Percentiles rank a stretch among this genome's conserved stretches.
These are phyloP conservation scores for Backusella circina DNA, from an alignment of 192 early-diverging fungal genomes.

Conservation along the genomic window DNA sequence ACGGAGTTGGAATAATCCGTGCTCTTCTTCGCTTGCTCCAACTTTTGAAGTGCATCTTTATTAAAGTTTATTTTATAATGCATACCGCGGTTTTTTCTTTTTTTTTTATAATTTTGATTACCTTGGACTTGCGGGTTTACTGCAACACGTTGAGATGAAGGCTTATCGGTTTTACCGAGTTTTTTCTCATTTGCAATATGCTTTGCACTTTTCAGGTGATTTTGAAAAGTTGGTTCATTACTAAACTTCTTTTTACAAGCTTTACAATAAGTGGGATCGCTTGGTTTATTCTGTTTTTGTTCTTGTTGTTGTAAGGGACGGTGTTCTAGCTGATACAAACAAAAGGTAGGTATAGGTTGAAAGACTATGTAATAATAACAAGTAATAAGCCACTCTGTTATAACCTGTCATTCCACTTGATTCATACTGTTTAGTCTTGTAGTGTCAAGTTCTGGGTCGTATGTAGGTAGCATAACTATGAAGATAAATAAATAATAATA, in stretches of 20 bases:
- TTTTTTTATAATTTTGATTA: no score
- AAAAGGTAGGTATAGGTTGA: not conserved
- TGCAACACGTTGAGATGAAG: not conserved
- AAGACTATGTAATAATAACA: not conserved
- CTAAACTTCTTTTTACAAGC: slow-evolving; percentile 50
- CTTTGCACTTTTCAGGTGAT: slow-evolving; percentile 48
- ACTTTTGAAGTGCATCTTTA: slow-evolving; percentile 3
- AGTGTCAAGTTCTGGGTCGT: not conserved
- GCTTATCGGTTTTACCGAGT: not conserved
- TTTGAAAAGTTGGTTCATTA: slow-evolving; percentile 41
- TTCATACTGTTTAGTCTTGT: not conserved
- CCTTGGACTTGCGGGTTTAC: slow-evolving; percentile 9
- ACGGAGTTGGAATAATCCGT: not conserved
- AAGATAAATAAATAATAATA: not conserved
- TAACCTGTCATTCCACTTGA: not conserved
- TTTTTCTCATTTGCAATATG: slow-evolving; percentile 45
- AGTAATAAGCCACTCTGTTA: not conserved
- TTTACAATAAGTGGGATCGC: slow-evolving; percentile 35
- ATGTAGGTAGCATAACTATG: not conserved
- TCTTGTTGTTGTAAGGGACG: not conserved
- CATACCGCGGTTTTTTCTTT: not conserved
- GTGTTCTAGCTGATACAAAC: not conserved
- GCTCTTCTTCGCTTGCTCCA: not conserved
- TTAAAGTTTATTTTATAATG: not conserved
- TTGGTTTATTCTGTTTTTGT: not conserved